Conservation (phyloP, 1,284 basidiomycete species). For the Fomitopsis schrenkii region DNA sequence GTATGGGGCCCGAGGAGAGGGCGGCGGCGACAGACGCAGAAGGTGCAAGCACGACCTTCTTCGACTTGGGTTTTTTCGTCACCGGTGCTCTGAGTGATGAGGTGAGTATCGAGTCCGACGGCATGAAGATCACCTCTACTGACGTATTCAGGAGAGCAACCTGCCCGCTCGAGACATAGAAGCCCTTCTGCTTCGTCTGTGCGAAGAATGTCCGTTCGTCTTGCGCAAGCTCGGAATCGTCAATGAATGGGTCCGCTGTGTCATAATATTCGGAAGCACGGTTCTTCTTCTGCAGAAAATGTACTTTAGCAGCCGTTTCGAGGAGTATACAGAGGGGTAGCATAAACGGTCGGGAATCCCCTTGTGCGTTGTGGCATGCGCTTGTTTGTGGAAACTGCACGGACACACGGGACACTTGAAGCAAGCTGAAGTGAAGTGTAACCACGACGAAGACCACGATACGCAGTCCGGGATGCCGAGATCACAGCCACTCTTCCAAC, state of each 20-base stretch:
- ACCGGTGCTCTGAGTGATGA: constrained; percentile 28
- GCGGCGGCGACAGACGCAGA: constrained; percentile 27
- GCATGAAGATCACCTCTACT: constrained; percentile 14
- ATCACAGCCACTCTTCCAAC: no score
- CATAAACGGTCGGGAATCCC: background rate
- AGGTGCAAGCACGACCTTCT: constrained; percentile 38
- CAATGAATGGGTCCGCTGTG: constrained; percentile 90
- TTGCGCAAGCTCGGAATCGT: constrained; percentile 90
- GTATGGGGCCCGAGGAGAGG: constrained; percentile 26
- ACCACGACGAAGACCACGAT: no score
- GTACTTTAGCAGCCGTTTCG: background rate
- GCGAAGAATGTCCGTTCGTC: constrained; percentile 90
- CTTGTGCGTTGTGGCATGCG: no score
- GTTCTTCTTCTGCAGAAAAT: constrained; percentile 46
- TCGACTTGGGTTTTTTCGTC: constrained; percentile 63
- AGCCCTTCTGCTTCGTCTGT: constrained; percentile 92
- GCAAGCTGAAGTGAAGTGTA: no score
- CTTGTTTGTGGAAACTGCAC: no score
- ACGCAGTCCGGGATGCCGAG: no score
- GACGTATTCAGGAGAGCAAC: constrained; percentile 80
- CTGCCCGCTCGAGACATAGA: constrained; percentile 86
- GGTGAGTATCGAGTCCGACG: background rate
- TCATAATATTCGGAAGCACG: constrained; percentile 79
- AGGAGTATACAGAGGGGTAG: background rate
- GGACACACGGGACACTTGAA: no score